A percentile compares a stretch with the other conserved stretches of the same genome.
Evolutionary conservation across 495 filamentous ascomycete species (phyloP).

Genomic region (Lepraria neglecta): DNA sequence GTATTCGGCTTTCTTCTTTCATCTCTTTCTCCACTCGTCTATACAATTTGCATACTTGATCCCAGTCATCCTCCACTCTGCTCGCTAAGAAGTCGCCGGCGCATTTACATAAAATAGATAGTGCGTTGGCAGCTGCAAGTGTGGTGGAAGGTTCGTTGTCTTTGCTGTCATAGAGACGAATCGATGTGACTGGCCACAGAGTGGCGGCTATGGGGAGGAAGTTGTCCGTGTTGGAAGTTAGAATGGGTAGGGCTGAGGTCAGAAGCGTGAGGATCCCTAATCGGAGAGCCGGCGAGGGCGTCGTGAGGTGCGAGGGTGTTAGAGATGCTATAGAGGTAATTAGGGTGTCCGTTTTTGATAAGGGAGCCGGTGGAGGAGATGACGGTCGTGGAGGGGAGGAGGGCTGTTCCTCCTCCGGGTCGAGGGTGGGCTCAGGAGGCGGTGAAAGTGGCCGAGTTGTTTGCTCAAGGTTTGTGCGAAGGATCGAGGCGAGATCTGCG

Average conservation of each 20-base stretch:
- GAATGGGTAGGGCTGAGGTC: slow-evolving; percentile 55
- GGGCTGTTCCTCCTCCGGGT: not conserved
- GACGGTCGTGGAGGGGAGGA: slow-evolving; percentile 28
- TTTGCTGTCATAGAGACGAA: slow-evolving; percentile 49
- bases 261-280: slow-evolving; percentile 70
- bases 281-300: slow-evolving; percentile 70
- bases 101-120: slow-evolving; percentile 38
- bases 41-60: slow-evolving; percentile 45
- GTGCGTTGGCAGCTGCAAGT: slow-evolving; percentile 21
- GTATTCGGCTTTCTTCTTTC: slow-evolving; percentile 30
- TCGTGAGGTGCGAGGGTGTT: slow-evolving; percentile 80
- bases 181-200: slow-evolving; percentile 73
- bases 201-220: slow-evolving; percentile 87
- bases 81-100: slow-evolving; percentile 77
- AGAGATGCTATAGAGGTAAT: slow-evolving; percentile 61
- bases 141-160: slow-evolving; percentile 28
- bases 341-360: slow-evolving; percentile 52
- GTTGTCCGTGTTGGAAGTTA: slow-evolving; percentile 66
- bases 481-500: slow-evolving; percentile 32
- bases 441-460: slow-evolving; percentile 13
- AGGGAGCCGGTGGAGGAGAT: slow-evolving; percentile 31
- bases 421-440: not conserved
- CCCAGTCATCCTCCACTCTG: slow-evolving; percentile 66
- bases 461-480: slow-evolving; percentile 10
- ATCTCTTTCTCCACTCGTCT: slow-evolving; percentile 28